Evolutionary conservation across 352 stramenopile species (phyloP).

Genomic region (Phytopythium mirpurense): DNA sequence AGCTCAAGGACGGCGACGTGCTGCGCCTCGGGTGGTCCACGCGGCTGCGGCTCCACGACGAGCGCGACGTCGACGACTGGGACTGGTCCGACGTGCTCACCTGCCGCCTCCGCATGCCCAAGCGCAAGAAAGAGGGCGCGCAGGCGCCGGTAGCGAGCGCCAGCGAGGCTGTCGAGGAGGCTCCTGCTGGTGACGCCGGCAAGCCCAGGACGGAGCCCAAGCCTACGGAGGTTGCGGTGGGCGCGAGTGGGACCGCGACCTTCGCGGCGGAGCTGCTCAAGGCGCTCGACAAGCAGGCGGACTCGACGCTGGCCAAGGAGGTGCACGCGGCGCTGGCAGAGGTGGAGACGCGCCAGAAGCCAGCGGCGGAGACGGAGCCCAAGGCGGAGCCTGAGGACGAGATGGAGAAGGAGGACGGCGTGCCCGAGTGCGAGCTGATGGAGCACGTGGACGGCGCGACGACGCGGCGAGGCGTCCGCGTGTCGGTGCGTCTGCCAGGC

Average conservation of each 20-base stretch:
- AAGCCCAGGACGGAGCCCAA: not conserved
- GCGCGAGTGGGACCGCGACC: constrained; percentile 10
- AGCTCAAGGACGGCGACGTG: constrained; percentile 41
- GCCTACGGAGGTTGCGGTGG: constrained; percentile 3
- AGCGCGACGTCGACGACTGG: constrained; percentile 33
- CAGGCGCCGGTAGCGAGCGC: too few relatives aligned
- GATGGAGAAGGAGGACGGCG: constrained; percentile 11
- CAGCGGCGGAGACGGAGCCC: not conserved
- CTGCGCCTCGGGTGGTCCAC: constrained; percentile 49
- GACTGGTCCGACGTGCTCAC: constrained; percentile 47
- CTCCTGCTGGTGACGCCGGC: too few relatives aligned
- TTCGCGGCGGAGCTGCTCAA: constrained; percentile 20
- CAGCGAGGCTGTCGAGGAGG: too few relatives aligned
- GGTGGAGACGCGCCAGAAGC: not conserved
- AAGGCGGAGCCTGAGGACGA: constrained; percentile 8
- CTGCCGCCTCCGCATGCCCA: constrained; percentile 43
- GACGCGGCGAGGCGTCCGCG: constrained; percentile 19
- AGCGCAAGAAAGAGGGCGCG: constrained; percentile 10
- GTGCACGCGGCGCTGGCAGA: constrained; percentile 2
- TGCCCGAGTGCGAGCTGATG: constrained; percentile 21
- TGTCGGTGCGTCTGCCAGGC: constrained; percentile 6
- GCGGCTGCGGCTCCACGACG: constrained; percentile 44
- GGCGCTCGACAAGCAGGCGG: constrained; percentile 1
- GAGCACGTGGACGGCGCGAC: constrained; percentile 13
- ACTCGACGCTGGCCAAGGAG: constrained; percentile 6